Conservation (phyloP, 345 rosid species). For the Dipteronia sinensis region DNA sequence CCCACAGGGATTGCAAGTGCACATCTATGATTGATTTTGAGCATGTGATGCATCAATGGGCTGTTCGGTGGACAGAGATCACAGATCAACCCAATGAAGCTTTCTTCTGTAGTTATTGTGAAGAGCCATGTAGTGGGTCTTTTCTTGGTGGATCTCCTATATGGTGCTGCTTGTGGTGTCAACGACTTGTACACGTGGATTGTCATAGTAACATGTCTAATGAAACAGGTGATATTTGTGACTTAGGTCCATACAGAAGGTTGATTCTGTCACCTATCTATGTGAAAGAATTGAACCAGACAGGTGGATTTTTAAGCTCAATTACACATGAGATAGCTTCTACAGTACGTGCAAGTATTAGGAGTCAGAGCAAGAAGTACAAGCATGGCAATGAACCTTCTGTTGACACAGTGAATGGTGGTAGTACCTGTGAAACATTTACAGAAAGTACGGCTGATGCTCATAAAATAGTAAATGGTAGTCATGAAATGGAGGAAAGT, state of each 20-base stretch:
- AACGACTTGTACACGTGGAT: constrained; percentile 92
- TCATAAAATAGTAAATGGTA: constrained; percentile 45
- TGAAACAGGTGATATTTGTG: constrained; percentile 88
- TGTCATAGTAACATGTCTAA: constrained; percentile 76
- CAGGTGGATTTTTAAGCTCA: constrained; percentile 79
- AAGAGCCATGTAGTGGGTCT: constrained; percentile 87
- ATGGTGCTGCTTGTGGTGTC: constrained; percentile 99
- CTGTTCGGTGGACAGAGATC: constrained; percentile 91
- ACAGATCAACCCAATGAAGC: constrained; percentile 82
- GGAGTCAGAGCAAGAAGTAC: constrained; percentile 84
- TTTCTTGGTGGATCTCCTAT: constrained; percentile 96
- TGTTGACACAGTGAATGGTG: constrained; percentile 55
- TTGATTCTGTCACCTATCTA: constrained; percentile 81
- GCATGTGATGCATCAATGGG: constrained; percentile 89
- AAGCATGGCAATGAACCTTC: constrained; percentile 66
- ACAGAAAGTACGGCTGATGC: constrained; percentile 63
- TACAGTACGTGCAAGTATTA: constrained; percentile 88
- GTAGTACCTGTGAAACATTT: constrained; percentile 54
- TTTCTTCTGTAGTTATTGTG: constrained; percentile 83
- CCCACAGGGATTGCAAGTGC: constrained; percentile 86
- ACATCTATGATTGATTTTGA: constrained; percentile 81
- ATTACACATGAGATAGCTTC: constrained; percentile 94
- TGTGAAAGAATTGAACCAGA: constrained; percentile 68
- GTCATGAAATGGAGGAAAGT: constrained; percentile 46
- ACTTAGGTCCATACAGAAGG: constrained; percentile 82